Evolutionary conservation across 2,329 filamentous ascomycete genomes (phyloP).

Genomic region (Arthrobotrys pseudoclavata): DNA sequence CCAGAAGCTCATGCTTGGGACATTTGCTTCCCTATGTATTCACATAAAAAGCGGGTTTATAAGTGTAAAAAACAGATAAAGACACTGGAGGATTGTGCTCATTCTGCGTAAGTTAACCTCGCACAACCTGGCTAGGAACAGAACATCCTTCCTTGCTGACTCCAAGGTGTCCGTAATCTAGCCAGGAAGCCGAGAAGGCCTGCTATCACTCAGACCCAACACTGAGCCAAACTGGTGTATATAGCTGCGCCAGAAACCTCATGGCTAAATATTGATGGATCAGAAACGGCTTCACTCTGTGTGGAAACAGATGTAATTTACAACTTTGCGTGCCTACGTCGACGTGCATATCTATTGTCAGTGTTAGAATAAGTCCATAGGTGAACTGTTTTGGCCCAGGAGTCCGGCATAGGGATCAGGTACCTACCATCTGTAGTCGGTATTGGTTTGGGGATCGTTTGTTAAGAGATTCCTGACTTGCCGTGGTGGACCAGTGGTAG

Average conservation of each 20-base stretch:
- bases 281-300: neutral
- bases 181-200: constrained; percentile 51
- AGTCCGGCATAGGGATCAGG: too few species aligned
- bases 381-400: neutral
- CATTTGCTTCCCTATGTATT: constrained; percentile 47
- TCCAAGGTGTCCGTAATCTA: neutral
- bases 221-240: constrained; percentile 29
- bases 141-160: neutral
- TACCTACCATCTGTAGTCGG: neutral
- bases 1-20: constrained; percentile 47
- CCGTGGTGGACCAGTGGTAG: neutral
- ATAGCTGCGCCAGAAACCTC: constrained; percentile 33
- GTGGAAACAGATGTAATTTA: neutral
- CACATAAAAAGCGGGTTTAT: constrained; percentile 51
- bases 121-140: neutral
- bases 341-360: neutral
- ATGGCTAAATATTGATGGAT: constrained; percentile 20
- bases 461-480: neutral
- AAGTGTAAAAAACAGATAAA: constrained; percentile 53
- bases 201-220: constrained; percentile 45
- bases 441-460: neutral
- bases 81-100: constrained; percentile 44
- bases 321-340: neutral
- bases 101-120: constrained; percentile 44
- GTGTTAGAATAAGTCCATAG: neutral